Evolutionary conservation across 306 rosid genomes (phyloP), one percentile per base, ranked within the genome.

Genomic region (Cucumis melo): DNA sequence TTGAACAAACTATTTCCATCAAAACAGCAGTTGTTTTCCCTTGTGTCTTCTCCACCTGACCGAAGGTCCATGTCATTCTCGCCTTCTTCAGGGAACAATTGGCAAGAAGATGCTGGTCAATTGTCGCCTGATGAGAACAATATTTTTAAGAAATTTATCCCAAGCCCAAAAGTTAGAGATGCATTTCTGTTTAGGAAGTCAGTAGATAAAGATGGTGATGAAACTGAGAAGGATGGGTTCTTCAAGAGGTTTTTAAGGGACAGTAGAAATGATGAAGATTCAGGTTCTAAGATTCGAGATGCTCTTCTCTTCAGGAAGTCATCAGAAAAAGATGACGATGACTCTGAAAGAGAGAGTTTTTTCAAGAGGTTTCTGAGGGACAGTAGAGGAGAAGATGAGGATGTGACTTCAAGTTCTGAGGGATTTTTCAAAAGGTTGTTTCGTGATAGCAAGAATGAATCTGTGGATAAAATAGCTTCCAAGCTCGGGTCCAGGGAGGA

Each of bases 201-300:
- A 0, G 89, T 41, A 23, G 99, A 92, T 56, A 92, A 90, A 81
- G 96, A 87, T 51, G 95, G 87, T 10, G 91, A 81, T 50, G 95
- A 89, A 19, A 77, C 87, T 67, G 98, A 94, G 78, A 94, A 92
- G 83, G 92, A 91, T 78, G 92, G 97, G 23, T 90, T 94, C 84
- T 92, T 94, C 83, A 92, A 88, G 88, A 87, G 97, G 88, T 82
- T 94, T 80, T 78, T 90, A 65, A 87, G 95, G 86, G 99, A 92
- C 82, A 89, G 86, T 81, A 90, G 81, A 80, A 88, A 93, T 55
- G 96, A 88, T 50, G 99, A 94, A 46, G 99, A 92, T 81, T 72
- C 84, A 10, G 86, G 95, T 63, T 86, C 80, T 5, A 92, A 89
- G 87, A 81, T 89, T 75, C 85, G 95, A n/a, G 98, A 94, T 82